A percentile compares a stretch with the other conserved stretches of the same genome.
These are phyloP conservation scores for Blastobotrys capitulatus DNA, from an alignment of 1,139 yeast species.

Conservation along the genomic window DNA sequence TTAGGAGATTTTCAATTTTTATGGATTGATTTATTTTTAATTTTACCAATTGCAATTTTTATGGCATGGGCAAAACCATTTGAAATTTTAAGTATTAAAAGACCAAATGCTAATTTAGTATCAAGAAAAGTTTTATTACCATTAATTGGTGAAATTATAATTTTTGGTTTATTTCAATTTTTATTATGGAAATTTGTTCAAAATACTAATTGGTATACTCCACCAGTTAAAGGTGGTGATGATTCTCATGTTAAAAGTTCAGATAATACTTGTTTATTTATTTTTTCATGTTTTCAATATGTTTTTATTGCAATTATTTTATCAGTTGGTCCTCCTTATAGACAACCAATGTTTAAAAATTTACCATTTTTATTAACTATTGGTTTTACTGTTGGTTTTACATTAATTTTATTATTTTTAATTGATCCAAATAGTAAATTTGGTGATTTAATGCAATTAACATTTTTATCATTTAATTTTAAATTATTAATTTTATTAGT, in stretches of 20 bases:
- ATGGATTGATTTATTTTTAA: slow-evolving; percentile 84
- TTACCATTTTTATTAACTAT: slow-evolving; percentile 66
- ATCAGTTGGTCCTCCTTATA: slow-evolving; percentile 93
- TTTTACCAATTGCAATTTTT: slow-evolving; percentile 89
- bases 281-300: slow-evolving; percentile 82
- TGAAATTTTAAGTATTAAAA: slow-evolving; percentile 52
- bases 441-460: slow-evolving; percentile 72
- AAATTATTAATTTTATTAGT: slow-evolving; percentile 45
- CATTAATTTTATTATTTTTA: slow-evolving; percentile 51
- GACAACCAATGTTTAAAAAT: slow-evolving; percentile 69
- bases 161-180: slow-evolving; percentile 61
- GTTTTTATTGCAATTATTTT: slow-evolving; percentile 74
- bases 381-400: slow-evolving; percentile 42
- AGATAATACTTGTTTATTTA: slow-evolving; percentile 82
- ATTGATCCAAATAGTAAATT: slow-evolving; percentile 42
- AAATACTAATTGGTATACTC: slow-evolving; percentile 60
- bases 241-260: slow-evolving; percentile 81
- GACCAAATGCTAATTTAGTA: slow-evolving; percentile 92
- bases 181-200: slow-evolving; percentile 55
- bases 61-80: slow-evolving; percentile 96
- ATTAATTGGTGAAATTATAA: slow-evolving; percentile 61
- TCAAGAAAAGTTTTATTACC: slow-evolving; percentile 85
- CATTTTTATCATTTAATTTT: slow-evolving; percentile 50
- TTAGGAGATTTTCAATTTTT: slow-evolving; percentile 96
- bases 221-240: slow-evolving; percentile 74